Evolutionary conservation across 305 asterid genomes (phyloP).

Genomic region (Rubia tinctorum): DNA sequence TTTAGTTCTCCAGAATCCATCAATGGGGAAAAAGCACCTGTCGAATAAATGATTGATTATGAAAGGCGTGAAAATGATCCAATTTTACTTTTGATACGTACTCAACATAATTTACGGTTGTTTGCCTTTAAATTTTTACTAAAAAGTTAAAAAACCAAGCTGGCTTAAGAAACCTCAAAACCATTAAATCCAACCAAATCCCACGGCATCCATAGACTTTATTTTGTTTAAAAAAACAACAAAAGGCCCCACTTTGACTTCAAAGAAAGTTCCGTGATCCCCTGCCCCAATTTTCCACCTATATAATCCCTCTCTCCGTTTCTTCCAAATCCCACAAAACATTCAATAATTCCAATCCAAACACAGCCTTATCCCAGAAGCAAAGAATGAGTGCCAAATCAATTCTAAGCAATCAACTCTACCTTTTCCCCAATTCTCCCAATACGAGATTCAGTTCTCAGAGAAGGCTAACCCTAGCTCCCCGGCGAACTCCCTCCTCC

Average conservation of each 20-base stretch:
- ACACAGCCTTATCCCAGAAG: neutral
- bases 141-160: neutral
- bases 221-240: no score
- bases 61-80: neutral
- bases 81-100: neutral
- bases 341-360: neutral
- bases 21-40: neutral
- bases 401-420: neutral
- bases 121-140: neutral
- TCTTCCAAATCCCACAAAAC: neutral
- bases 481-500: conserved; percentile 11
- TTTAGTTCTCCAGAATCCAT: neutral
- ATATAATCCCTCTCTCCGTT: neutral
- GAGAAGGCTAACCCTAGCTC: conserved; percentile 10
- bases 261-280: neutral
- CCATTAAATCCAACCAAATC: neutral
- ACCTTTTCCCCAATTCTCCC: conserved; percentile 1
- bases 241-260: neutral
- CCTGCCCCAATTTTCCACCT: neutral
- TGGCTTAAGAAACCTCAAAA: neutral
- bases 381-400: conserved; percentile 16
- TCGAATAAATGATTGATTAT: neutral
- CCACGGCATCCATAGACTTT: neutral
- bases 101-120: neutral
- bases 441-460: neutral